Conservation (phyloP, 345 rosid species). For the Linum tenue region DNA sequence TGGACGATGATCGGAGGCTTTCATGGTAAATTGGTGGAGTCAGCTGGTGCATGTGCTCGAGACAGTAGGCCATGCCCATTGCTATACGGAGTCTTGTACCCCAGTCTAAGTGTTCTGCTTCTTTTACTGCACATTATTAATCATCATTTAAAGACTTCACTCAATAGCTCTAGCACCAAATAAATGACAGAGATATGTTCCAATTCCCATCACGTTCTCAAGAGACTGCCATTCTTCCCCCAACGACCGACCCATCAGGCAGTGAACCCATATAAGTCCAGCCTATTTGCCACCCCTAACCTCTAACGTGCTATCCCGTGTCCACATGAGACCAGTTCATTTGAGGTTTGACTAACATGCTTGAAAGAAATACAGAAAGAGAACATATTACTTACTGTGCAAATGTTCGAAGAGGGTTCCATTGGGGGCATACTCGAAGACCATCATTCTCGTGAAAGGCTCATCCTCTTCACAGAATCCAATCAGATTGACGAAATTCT, state of each 20-base stretch:
- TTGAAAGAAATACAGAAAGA: background rate
- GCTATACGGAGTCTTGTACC: constrained; percentile 59
- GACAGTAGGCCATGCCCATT: constrained; percentile 89
- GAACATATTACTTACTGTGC: constrained; percentile 47
- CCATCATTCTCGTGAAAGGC: constrained; percentile 85
- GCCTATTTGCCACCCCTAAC: no score
- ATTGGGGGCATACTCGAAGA: constrained; percentile 93
- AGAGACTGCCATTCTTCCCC: no score
- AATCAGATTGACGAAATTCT: constrained; percentile 81
- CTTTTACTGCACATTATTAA: constrained; percentile 44
- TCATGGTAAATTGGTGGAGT: constrained; percentile 54
- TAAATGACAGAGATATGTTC: background rate
- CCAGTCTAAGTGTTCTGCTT: constrained; percentile 87
- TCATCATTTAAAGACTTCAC: background rate
- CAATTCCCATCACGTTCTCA: no score
- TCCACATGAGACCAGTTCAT: no score
- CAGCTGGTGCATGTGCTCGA: constrained; percentile 83
- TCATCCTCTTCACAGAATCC: constrained; percentile 77
- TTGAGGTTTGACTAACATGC: no score
- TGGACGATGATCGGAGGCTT: constrained; percentile 54
- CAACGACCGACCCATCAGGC: no score
- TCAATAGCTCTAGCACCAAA: background rate
- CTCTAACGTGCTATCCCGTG: no score
- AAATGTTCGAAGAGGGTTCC: constrained; percentile 93
- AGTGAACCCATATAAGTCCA: no score